These are phyloP conservation scores for Arctium lappa DNA, from an alignment of 129 eudicot genomes.

Conservation along the genomic window DNA sequence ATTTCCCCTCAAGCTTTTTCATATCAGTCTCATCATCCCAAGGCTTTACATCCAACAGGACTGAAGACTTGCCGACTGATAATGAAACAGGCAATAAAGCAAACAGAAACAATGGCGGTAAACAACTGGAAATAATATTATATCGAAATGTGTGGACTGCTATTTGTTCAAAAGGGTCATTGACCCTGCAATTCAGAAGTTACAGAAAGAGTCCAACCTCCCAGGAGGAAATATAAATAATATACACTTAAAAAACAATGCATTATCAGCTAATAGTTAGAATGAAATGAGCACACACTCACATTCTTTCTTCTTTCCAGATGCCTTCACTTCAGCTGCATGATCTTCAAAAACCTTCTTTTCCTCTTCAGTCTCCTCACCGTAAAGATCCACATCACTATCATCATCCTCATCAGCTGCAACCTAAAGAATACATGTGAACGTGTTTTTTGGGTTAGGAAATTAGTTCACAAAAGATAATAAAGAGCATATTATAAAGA, in stretches of 20 bases:
- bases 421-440: no score
- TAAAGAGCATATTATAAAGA: no score
- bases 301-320: conserved; percentile 94
- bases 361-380: conserved; percentile 40
- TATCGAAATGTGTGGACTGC: background rate
- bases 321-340: conserved; percentile 80
- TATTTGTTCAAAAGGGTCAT: background rate
- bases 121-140: background rate
- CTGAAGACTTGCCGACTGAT: conserved; percentile 84
- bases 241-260: no score
- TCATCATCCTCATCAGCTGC: no score
- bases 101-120: background rate
- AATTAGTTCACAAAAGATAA: background rate
- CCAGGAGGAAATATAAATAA: no score
- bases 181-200: background rate
- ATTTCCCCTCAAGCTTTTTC: conserved; percentile 80
- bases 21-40: conserved; percentile 99
- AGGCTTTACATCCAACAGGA: conserved; percentile 79
- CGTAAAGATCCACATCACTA: no score
- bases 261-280: no score
- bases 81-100: background rate
- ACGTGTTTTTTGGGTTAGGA: no score
- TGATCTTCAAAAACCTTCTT: conserved; percentile 91
- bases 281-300: conserved; percentile 21
- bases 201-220: no score